Base-by-base conservation (phyloP, 352 stramenopile species). In the Globisporangium spiculum region DNA sequence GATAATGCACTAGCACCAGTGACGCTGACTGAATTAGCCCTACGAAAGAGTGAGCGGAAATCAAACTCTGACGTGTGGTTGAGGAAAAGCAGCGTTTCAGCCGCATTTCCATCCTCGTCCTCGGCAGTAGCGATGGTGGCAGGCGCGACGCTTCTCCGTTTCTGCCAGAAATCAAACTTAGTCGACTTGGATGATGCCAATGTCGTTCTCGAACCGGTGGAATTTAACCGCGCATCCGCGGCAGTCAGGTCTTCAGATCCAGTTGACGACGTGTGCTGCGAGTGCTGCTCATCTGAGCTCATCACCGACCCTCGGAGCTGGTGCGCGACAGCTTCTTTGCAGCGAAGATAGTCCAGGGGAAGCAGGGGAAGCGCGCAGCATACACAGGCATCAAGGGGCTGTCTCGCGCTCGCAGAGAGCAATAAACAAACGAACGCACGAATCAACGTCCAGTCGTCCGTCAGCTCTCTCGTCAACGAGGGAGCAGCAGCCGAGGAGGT, bases 11-110 rank as follows among this genome's bases (percentile, higher is more conserved):
- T 63, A 53, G 36, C 22, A 6, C 20, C 14, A 52, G 55, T n/a
- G n/a, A 46, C 26, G 20, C 16, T 50, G 4, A 54, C 53, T 20
- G 68, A 68, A 22, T 63, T 77, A 44, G 63, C 30, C 2, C 65
- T 48, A 14, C 71, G 72, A 20, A 81, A 77, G 12, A 81, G 52
- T 8, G 75, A 68, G 16, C 67, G 65, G 26, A 81, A 67, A 55
- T 74, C 70, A 36, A 81, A 79, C 6, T 74, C 53, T 5, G 57
- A 46, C 0, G 73, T n/a, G 24, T 72, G 65, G 63, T 81, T 81
- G n/a, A 81, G 61, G 9, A 81, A 72, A 3, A 81, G 53, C 22
- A 81, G 60, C 36, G 60, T 26, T 55, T 71, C 66, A 18, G 52
- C 27, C 1, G 30, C 50, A 34, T 36, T 65, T 7, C 72, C 70